Evolutionary conservation across 2,329 filamentous ascomycete genomes (phyloP).

Genomic region (Phaeosphaeriaceae sp.): DNA sequence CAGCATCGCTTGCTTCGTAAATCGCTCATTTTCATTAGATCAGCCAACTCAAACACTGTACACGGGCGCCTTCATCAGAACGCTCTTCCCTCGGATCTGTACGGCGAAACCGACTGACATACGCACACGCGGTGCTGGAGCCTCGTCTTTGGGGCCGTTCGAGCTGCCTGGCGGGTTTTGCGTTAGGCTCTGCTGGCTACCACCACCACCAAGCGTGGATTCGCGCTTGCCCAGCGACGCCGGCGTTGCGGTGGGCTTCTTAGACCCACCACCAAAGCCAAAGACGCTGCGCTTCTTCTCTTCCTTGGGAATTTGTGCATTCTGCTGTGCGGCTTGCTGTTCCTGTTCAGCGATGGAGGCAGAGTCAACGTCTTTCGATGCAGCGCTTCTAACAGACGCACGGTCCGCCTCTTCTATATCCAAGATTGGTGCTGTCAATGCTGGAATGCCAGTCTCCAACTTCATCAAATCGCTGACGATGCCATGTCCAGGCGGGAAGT

Average conservation of each 20-base stretch:
- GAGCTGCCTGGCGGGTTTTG: slow-evolving; percentile 50
- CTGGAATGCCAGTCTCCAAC: slow-evolving; percentile 67
- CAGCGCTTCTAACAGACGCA: slow-evolving; percentile 44
- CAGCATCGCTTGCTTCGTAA: background rate
- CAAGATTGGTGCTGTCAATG: slow-evolving; percentile 52
- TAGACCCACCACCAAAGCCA: slow-evolving; percentile 49
- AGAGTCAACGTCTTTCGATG: slow-evolving; percentile 39
- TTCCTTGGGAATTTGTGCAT: slow-evolving; percentile 30
- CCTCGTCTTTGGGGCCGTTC: slow-evolving; percentile 48
- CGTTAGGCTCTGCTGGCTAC: slow-evolving; percentile 45
- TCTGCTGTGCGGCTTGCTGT: slow-evolving; percentile 40
- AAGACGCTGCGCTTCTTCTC: slow-evolving; percentile 54
- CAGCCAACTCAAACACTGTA: slow-evolving; percentile 44
- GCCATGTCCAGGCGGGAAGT: slow-evolving; percentile 77
- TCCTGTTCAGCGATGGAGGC: slow-evolving; percentile 40
- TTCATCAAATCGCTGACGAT: slow-evolving; percentile 83
- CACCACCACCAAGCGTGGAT: slow-evolving; percentile 47
- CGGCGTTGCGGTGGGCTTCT: slow-evolving; percentile 41
- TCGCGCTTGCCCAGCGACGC: slow-evolving; percentile 49
- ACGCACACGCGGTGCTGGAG: slow-evolving; percentile 53
- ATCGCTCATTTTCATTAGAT: background rate
- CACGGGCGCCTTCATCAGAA: slow-evolving; percentile 59
- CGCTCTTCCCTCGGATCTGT: slow-evolving; percentile 56
- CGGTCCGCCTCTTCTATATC: slow-evolving; percentile 52
- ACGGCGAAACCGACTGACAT: slow-evolving; percentile 57